Conservation (phyloP, 2,329 filamentous ascomycete species). For the Cladophialophora bantiana region DNA sequence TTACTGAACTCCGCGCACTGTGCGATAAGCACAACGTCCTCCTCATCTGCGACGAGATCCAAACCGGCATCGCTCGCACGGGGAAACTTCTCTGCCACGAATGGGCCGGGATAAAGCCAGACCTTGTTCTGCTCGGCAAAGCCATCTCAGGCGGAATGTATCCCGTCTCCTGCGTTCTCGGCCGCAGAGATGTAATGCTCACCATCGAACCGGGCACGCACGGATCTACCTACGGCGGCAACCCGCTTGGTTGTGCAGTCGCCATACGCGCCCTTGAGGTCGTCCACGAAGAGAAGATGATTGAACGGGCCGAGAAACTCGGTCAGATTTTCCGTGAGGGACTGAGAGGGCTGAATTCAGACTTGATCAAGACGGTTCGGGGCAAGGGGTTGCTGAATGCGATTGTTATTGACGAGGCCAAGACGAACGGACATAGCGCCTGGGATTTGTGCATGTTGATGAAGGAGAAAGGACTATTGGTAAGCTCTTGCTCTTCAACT, state of each 20-base stretch:
- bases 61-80: slow-evolving; percentile 95
- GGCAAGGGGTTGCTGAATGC: slow-evolving; percentile 96
- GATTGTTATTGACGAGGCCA: slow-evolving; percentile 90
- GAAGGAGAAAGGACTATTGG: slow-evolving; percentile 93
- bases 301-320: slow-evolving; percentile 78
- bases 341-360: slow-evolving; percentile 75
- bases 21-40: slow-evolving; percentile 96
- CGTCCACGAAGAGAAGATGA: slow-evolving; percentile 88
- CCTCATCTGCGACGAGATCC: slow-evolving; percentile 97
- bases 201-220: slow-evolving; percentile 96
- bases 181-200: slow-evolving; percentile 89
- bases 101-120: slow-evolving; percentile 94
- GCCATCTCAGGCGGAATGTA: slow-evolving; percentile 99
- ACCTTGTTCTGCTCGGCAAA: slow-evolving; percentile 93
- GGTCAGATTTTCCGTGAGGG: slow-evolving; percentile 85
- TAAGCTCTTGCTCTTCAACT: slow-evolving; percentile 63
- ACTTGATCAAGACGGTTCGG: slow-evolving; percentile 80
- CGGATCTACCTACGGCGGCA: slow-evolving; percentile 97
- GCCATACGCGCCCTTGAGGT: slow-evolving; percentile 95
- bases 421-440: slow-evolving; percentile 82
- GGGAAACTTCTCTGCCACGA: slow-evolving; percentile 92
- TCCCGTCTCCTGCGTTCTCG: slow-evolving; percentile 92
- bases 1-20: slow-evolving; percentile 77
- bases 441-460: slow-evolving; percentile 97
- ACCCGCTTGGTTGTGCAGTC: slow-evolving; percentile 92